Base-by-base conservation (phyloP, 176 grass and related monocot genomes). In the Ampelocalamus luodianensis region DNA sequence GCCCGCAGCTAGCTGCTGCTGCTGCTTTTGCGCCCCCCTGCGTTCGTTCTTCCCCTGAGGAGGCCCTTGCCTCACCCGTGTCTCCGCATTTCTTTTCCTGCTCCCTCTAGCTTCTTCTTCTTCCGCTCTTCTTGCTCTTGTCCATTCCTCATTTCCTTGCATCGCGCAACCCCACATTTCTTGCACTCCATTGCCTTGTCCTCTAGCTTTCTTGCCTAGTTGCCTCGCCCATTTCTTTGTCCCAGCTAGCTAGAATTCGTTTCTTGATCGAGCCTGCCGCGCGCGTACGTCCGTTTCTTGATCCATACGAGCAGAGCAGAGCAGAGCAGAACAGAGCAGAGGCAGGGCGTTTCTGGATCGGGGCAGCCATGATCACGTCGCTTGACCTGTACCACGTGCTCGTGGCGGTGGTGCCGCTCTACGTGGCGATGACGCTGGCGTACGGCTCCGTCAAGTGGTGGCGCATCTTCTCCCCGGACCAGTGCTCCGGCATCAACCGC, bases 341-440 rank as follows among this genome's bases (percentile, higher is more conserved):
- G 12, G 24, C 42, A 48, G 68, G 14, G 69, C 43, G 49, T 26
- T 27, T 40, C n/a, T 34, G 32, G 8, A 2, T 37, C 4, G 14
- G 2, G 17, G 13, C 29, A 6, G 65, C 72, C 50, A 88, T 88
- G 80, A 88, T 88, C 87, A 83, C 86, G n/a, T 29, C 32, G 13
- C 0, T 69, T 2, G 80, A 88, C 86, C 73, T 88, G 0, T 83
- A 88, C 80, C 62, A 76, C 38, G 86, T 88, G 22, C 49, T 88
- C 1, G 29, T 81, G 72, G 91, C 93, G 55, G 87, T 89, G 70
- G 91, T 92, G 78, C 93, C 91, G 38, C 88, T 96, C 34, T 96
- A 93, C 81, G 91, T 96, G 89, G 91, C 91, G 15, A 96, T 96
- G 94, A 43, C 91, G 27, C 44, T 87, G 50, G 93, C 93, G 17